Percentiles rank a stretch among this genome's conserved stretches.
These are phyloP conservation scores for Zygosaccharomyces pseudorouxii DNA, from an alignment of 805 yeast genomes.

Conservation along the genomic window DNA sequence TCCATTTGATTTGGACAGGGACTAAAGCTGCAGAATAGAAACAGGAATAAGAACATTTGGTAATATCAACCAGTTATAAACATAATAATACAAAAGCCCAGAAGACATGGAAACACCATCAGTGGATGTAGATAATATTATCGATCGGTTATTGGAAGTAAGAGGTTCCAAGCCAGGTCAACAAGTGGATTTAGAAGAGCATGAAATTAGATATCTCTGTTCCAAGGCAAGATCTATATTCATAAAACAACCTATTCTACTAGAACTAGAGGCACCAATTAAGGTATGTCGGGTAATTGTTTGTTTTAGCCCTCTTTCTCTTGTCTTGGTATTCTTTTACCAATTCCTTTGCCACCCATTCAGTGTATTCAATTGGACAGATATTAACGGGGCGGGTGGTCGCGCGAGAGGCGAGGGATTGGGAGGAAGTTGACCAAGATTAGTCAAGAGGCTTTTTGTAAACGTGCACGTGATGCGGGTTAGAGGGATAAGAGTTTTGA, in stretches of 20 bases:
- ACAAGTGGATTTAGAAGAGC: slow-evolving; percentile 89
- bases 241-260: slow-evolving; percentile 92
- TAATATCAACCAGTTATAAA: neutral
- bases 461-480: neutral
- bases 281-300: slow-evolving; percentile 52
- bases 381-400: neutral
- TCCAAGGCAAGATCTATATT: slow-evolving; percentile 97
- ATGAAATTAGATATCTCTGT: slow-evolving; percentile 90
- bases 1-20: slow-evolving; percentile 1
- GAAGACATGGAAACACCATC: slow-evolving; percentile 50
- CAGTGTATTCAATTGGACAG: neutral
- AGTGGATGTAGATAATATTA: slow-evolving; percentile 94
- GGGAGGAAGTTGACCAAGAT: neutral
- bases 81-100: slow-evolving; percentile 1
- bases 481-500: neutral
- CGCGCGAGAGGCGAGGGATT: neutral
- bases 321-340: neutral
- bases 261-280: slow-evolving; percentile 96
- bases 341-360: slow-evolving; percentile 4
- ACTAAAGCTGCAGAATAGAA: neutral
- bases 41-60: too few species aligned
- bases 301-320: neutral
- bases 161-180: slow-evolving; percentile 98
- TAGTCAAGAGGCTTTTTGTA: neutral
- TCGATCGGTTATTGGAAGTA: slow-evolving; percentile 93